Conservation (phyloP, 2,329 filamentous ascomycete genomes). For the Fusarium tricinctum region DNA sequence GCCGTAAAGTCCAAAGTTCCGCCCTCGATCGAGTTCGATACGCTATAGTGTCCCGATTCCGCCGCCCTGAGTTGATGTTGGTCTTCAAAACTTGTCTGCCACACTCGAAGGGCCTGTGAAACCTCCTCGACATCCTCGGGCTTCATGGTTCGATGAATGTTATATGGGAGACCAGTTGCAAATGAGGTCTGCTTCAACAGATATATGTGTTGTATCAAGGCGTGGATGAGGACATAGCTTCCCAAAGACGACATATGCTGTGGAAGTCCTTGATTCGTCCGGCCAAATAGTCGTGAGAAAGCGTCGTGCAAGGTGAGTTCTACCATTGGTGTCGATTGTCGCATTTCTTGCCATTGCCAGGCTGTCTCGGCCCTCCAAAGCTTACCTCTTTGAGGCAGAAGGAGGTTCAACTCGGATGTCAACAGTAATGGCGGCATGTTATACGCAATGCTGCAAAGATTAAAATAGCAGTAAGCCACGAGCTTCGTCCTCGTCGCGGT, state of each 20-base stretch:
- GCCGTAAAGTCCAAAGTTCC: constrained; percentile 77
- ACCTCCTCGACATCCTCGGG: constrained; percentile 70
- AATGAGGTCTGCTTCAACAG: constrained; percentile 75
- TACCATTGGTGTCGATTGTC: constrained; percentile 64
- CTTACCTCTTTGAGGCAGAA: constrained; percentile 67
- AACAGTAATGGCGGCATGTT: constrained; percentile 70
- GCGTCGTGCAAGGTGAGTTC: constrained; percentile 71
- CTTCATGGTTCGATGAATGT: constrained; percentile 64
- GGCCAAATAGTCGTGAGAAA: constrained; percentile 67
- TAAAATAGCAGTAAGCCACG: constrained; percentile 73
- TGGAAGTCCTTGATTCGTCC: constrained; percentile 63
- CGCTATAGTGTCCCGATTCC: constrained; percentile 61
- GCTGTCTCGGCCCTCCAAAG: constrained; percentile 70
- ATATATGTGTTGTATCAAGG: constrained; percentile 79
- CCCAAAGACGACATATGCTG: constrained; percentile 71
- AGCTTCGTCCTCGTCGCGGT: constrained; percentile 70
- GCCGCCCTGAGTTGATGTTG: constrained; percentile 65
- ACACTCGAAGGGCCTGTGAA: constrained; percentile 67
- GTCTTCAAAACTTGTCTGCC: constrained; percentile 71
- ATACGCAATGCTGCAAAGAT: constrained; percentile 73
- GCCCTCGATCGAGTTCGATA: constrained; percentile 66
- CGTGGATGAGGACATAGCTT: constrained; percentile 80
- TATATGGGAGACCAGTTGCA: constrained; percentile 63
- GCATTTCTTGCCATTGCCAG: constrained; percentile 72
- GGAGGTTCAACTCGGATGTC: constrained; percentile 71